Evolutionary conservation across 2,329 filamentous ascomycete genomes (phyloP).

Genomic region (Tolypocladium paradoxum): DNA sequence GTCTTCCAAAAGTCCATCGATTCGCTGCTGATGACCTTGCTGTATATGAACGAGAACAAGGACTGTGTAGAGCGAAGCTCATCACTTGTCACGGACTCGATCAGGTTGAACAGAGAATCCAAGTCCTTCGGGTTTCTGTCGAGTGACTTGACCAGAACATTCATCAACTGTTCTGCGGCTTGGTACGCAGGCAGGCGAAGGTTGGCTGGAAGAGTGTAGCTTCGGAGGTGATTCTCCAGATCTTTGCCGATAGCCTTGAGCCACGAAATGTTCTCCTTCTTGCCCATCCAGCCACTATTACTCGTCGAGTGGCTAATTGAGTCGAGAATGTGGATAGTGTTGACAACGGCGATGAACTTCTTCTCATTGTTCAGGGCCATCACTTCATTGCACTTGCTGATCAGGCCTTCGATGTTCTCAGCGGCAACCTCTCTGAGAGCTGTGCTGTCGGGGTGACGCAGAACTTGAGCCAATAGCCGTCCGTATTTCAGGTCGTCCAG

Average conservation of each 20-base stretch:
- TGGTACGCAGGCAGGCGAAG: slow-evolving; percentile 82
- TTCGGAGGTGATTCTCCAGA: slow-evolving; percentile 62
- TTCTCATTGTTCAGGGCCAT: slow-evolving; percentile 59
- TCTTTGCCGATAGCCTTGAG: slow-evolving; percentile 61
- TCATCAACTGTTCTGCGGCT: slow-evolving; percentile 77
- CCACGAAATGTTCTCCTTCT: slow-evolving; percentile 49
- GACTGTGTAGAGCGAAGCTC: slow-evolving; percentile 69
- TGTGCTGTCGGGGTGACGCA: slow-evolving; percentile 64
- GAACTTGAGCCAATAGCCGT: slow-evolving; percentile 79
- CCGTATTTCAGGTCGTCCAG: slow-evolving; percentile 81
- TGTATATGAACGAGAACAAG: slow-evolving; percentile 75
- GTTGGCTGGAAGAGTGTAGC: slow-evolving; percentile 56
- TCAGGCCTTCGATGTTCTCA: slow-evolving; percentile 61
- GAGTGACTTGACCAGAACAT: slow-evolving; percentile 72
- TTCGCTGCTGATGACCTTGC: slow-evolving; percentile 70
- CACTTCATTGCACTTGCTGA: slow-evolving; percentile 54
- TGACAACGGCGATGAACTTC: slow-evolving; percentile 60
- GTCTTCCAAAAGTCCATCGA: slow-evolving; percentile 79
- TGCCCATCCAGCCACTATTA: slow-evolving; percentile 61
- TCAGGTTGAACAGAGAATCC: slow-evolving; percentile 73
- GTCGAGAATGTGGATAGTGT: slow-evolving; percentile 76
- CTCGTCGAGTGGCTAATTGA: slow-evolving; percentile 60
- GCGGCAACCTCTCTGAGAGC: slow-evolving; percentile 65
- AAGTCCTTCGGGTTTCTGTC: slow-evolving; percentile 63
- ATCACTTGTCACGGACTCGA: slow-evolving; percentile 74